phyloP scores from a whole-genome alignment of 202 grass and related monocot species.

The Miscanthus sacchariflorus region DNA sequence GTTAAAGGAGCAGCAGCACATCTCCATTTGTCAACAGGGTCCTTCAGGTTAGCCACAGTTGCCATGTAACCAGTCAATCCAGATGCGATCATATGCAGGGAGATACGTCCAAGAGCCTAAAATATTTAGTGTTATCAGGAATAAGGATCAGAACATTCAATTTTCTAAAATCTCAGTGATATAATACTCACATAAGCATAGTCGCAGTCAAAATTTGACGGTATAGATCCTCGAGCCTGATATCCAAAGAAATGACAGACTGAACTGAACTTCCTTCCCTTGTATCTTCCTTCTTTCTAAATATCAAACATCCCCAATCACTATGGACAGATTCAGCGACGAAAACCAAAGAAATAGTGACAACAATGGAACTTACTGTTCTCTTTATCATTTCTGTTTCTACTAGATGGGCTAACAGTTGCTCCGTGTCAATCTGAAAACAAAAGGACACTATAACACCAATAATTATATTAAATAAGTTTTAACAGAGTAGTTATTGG shows the following conservation, averaged over 20 bases:
- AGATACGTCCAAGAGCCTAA: conserved; percentile 80
- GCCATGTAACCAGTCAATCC: conserved; percentile 96
- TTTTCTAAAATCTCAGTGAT: neutral
- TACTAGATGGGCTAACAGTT: conserved; percentile 88
- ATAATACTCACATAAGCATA: conserved; percentile 84
- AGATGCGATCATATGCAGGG: conserved; percentile 71
- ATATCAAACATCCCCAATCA: conserved; percentile 41
- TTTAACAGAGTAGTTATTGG: neutral
- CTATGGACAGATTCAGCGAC: conserved; percentile 3
- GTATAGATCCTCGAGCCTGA: conserved; percentile 89
- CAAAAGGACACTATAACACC: conserved; percentile 33
- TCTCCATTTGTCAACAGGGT: conserved; percentile 75
- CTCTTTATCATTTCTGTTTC: conserved; percentile 85
- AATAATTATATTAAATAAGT: conserved; percentile 34
- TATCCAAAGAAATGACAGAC: conserved; percentile 97
- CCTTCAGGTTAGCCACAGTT: conserved; percentile 88
- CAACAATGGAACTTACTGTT: conserved; percentile 54
- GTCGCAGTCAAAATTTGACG: conserved; percentile 95
- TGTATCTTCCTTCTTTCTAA: conserved; percentile 85
- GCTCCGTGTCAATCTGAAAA: conserved; percentile 93
- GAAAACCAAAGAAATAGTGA: neutral
- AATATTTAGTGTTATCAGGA: conserved; percentile 11
- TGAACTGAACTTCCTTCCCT: conserved; percentile 91
- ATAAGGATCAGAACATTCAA: conserved; percentile 11
- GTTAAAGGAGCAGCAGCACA: conserved; percentile 86